Base-by-base conservation (phyloP, 1,139 yeast genomes). In the Saccharomyces hybrid region DNA sequence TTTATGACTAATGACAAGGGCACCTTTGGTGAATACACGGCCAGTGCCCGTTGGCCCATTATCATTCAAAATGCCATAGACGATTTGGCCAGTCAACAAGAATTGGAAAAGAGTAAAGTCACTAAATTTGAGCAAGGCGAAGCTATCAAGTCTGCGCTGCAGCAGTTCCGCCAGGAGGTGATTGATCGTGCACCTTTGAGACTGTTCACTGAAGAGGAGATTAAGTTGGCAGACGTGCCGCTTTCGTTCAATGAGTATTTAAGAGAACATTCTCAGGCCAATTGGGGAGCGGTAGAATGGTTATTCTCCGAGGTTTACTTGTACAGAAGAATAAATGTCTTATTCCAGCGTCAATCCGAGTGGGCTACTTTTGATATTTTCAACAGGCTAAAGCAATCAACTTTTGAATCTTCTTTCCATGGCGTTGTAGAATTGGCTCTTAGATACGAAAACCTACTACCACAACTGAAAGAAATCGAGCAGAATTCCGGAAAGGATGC, bases 211-310 rank as follows among this genome's bases (percentile, higher is more conserved):
- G 68, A 65, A 1, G 72, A 69, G 38, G 80, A 79, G 61, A 66
- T 75, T 34, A 52, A 61, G 5, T 59, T 69, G 31, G 77, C 79
- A 57, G 71, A 76, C 4, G 76, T 78, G 52, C 78, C 85, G 56
- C 63, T 65, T 14, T 73, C 78, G 5, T 85, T 78, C 67, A 83
- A 86, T 66, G 76, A 75, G 2, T 74, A 76, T 11, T 67, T 81
- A 51, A 47, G 16, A 8, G 67, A 61, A 4, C 63, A 66, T 27
- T 62, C 69, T 46, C 34, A 28, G 14, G 68, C 69, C 54, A 53
- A 67, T 55, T 93, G 97, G 98, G 74, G 77, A 57, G 78, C 84
- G n/a, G 96, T 93, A 0, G 97, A 96, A 20, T 93, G 99, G 99
- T 75, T 93, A 55, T 86, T 78, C 65, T 76, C 88, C 52, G 99